Conservation (phyloP, 768 basidiomycete genomes). For the Lanmaoa rubissima region DNA sequence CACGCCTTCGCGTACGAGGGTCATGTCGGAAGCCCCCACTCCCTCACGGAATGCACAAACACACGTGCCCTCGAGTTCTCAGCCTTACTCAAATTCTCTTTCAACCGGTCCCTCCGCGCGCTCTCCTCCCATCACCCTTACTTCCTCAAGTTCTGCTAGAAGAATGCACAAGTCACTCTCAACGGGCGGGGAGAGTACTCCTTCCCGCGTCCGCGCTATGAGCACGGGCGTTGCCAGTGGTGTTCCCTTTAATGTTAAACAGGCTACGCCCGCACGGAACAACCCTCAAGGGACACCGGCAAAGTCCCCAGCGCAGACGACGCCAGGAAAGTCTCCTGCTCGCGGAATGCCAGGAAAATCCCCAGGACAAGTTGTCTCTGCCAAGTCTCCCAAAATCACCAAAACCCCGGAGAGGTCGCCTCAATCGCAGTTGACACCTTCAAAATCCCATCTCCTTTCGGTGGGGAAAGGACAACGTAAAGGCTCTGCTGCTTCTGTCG, state of each 20-base stretch:
- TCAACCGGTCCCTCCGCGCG: constrained; percentile 20
- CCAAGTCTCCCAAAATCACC: constrained; percentile 22
- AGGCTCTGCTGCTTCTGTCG: constrained; percentile 18
- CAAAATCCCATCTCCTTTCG: constrained; percentile 17
- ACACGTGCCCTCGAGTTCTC: constrained; percentile 22
- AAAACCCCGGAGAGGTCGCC: constrained; percentile 24
- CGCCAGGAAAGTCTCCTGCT: constrained; percentile 18
- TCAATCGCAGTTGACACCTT: constrained; percentile 20
- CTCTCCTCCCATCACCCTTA: constrained; percentile 39
- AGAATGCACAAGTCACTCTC: constrained; percentile 29
- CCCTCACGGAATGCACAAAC: constrained; percentile 24
- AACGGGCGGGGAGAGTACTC: constrained; percentile 11
- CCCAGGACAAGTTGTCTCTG: constrained; percentile 17
- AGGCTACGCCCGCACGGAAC: constrained; percentile 14
- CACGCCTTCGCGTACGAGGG: constrained; percentile 40
- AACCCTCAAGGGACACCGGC: constrained; percentile 14
- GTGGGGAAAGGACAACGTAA: constrained; percentile 20
- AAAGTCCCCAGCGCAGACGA: constrained; percentile 16
- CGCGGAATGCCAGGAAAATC: constrained; percentile 23
- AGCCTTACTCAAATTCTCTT: constrained; percentile 25
- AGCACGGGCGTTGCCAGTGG: constrained; percentile 13
- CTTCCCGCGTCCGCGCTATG: constrained; percentile 17
- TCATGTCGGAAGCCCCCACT: constrained; percentile 42
- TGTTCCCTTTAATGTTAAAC: constrained; percentile 9
- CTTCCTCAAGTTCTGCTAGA: constrained; percentile 40